Evolutionary conservation across 257 asterid species (phyloP).

Genomic region (Pogostemon cablin): DNA sequence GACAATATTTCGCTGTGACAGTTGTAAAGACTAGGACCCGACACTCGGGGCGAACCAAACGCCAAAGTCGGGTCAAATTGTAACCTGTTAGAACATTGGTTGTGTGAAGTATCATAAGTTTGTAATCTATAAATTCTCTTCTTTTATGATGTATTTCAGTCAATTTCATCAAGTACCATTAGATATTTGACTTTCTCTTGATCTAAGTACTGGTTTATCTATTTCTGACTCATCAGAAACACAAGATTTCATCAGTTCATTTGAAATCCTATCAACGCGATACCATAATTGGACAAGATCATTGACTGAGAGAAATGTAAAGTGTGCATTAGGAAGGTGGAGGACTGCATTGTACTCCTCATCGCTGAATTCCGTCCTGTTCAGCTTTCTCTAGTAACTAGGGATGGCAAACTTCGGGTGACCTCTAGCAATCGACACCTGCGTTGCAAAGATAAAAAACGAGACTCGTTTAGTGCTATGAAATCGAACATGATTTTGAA

Average conservation of each 20-base stretch:
- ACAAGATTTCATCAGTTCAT: constrained; percentile 12
- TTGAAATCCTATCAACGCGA: constrained; percentile 10
- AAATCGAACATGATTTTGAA: neutral
- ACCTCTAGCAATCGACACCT: constrained; percentile 76
- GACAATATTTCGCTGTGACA: neutral
- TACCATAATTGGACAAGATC: constrained; percentile 48
- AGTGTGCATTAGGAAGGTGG: constrained; percentile 56
- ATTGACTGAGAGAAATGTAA: constrained; percentile 54
- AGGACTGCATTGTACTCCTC: constrained; percentile 48
- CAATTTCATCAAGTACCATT: neutral
- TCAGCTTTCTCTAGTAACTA: constrained; percentile 52
- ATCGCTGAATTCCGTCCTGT: constrained; percentile 45
- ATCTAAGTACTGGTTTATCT: constrained; percentile 17
- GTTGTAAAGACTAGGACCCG: too few relatives aligned
- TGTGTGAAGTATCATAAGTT: constrained; percentile 19
- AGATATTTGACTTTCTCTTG: neutral
- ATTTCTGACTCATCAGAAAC: constrained; percentile 19
- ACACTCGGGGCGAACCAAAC: neutral
- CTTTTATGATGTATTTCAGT: neutral
- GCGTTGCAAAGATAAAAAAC: constrained; percentile 24
- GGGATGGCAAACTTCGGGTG: constrained; percentile 59
- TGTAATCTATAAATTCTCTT: constrained; percentile 14
- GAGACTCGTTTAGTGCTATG: neutral
- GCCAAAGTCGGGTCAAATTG: neutral
- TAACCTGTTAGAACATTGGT: neutral